Conservation (phyloP, 306 rosid genomes). For the Pyrus communis region DNA sequence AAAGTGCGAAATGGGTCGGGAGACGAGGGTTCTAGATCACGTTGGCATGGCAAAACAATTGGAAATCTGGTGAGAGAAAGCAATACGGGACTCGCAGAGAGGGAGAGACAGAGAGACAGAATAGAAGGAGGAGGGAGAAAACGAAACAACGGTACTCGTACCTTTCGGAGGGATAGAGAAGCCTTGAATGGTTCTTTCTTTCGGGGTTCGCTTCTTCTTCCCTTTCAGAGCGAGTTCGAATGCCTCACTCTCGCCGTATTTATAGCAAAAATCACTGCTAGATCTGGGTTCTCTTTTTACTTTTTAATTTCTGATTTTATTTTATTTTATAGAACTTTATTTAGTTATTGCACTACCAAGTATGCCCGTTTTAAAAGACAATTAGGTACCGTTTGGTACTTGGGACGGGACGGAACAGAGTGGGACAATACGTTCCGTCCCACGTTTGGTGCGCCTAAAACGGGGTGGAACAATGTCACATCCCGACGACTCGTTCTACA, state of each 20-base stretch:
- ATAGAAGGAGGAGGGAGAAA: not conserved
- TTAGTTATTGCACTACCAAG: too few relatives aligned
- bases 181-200: constrained; percentile 22
- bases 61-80: not conserved
- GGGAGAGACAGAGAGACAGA: not conserved
- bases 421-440: too few relatives aligned
- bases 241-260: constrained; percentile 16
- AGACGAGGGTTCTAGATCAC: not conserved
- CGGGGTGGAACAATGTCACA: too few relatives aligned
- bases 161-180: constrained; percentile 17
- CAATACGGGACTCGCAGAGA: not conserved
- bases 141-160: constrained; percentile 8
- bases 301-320: not conserved
- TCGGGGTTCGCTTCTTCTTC: not conserved
- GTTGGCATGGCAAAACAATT: not conserved
- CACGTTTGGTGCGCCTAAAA: too few relatives aligned
- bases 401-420: too few relatives aligned
- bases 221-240: constrained; percentile 18
- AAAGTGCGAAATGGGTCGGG: not conserved
- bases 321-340: not conserved
- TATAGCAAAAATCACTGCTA: constrained; percentile 22
- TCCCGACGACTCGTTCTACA: too few relatives aligned
- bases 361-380: too few relatives aligned
- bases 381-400: too few relatives aligned
- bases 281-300: constrained; percentile 17